A percentile compares a stretch with the other conserved stretches of the same genome.
These are phyloP conservation scores for Ustilago lituana DNA, from an alignment of 1,284 basidiomycete species.

Conservation along the genomic window DNA sequence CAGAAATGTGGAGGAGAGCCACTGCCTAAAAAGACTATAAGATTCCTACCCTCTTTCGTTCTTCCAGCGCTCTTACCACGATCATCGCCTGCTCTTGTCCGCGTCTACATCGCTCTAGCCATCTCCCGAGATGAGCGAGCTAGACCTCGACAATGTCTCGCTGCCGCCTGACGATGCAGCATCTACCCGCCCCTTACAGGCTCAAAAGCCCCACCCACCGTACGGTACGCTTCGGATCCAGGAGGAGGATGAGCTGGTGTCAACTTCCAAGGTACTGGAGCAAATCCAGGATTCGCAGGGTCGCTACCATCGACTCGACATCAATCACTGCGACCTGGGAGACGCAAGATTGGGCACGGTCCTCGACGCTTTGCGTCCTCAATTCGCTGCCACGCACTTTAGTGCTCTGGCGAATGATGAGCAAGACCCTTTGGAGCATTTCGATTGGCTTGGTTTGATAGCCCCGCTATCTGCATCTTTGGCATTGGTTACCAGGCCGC, in stretches of 20 bases:
- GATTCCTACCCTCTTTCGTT: too few relatives aligned
- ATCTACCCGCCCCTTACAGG: too few relatives aligned
- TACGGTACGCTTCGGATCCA: constrained; percentile 19
- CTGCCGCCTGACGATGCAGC: constrained; percentile 15
- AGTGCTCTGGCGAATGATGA: neutral
- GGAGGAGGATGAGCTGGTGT: constrained; percentile 14
- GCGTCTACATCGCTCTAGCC: too few relatives aligned
- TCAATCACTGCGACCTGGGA: constrained; percentile 15
- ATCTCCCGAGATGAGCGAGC: constrained; percentile 7
- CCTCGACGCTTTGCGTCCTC: constrained; percentile 1
- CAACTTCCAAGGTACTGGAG: neutral
- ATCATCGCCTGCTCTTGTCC: too few relatives aligned
- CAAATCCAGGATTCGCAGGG: constrained; percentile 3
- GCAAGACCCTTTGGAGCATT: neutral
- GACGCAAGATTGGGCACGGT: constrained; percentile 8
- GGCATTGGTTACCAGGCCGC: neutral
- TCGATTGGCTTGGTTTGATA: constrained; percentile 3
- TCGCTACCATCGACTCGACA: constrained; percentile 15
- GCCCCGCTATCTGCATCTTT: neutral
- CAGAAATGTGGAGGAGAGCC: too few relatives aligned
- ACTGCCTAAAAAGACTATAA: too few relatives aligned
- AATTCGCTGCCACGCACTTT: too few relatives aligned
- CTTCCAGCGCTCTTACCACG: neutral
- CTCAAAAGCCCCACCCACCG: neutral
- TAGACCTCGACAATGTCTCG: constrained; percentile 18